Conservation (phyloP, 2,329 filamentous ascomycete species). For the Hypoxylon sp. region DNA sequence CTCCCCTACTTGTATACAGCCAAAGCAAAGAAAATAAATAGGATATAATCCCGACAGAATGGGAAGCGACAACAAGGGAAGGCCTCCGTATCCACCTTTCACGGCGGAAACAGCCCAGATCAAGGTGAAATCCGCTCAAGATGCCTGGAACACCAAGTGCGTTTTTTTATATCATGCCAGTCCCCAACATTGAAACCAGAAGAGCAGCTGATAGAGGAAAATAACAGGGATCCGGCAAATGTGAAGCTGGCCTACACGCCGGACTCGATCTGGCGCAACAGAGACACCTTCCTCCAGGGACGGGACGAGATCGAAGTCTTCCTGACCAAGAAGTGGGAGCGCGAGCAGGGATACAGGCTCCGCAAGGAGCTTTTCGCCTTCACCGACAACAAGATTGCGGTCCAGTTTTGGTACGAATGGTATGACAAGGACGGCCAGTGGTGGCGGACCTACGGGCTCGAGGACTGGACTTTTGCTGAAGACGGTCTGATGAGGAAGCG, state of each 20-base stretch:
- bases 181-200: not conserved
- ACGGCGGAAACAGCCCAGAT: conserved; percentile 75
- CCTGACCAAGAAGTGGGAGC: conserved; percentile 78
- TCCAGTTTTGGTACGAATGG: conserved; percentile 93
- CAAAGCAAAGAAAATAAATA: not conserved
- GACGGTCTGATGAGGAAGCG: conserved; percentile 79
- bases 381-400: conserved; percentile 76
- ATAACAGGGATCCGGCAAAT: conserved; percentile 68
- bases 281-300: conserved; percentile 76
- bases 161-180: conserved; percentile 23
- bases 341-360: conserved; percentile 77
- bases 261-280: conserved; percentile 85
- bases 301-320: conserved; percentile 76
- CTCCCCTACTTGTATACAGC: not conserved
- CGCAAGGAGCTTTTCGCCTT: conserved; percentile 89
- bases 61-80: conserved; percentile 44
- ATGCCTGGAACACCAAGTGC: conserved; percentile 84
- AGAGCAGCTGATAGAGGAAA: not conserved
- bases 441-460: conserved; percentile 89
- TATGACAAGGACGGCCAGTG: conserved; percentile 77
- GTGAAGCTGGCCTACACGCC: conserved; percentile 81
- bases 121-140: conserved; percentile 88
- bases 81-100: conserved; percentile 75
- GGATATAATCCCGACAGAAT: conserved; percentile 28
- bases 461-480: conserved; percentile 81